Evolutionary conservation across 2,329 filamentous ascomycete genomes (phyloP).

Genomic region (Paraphoma sp.): DNA sequence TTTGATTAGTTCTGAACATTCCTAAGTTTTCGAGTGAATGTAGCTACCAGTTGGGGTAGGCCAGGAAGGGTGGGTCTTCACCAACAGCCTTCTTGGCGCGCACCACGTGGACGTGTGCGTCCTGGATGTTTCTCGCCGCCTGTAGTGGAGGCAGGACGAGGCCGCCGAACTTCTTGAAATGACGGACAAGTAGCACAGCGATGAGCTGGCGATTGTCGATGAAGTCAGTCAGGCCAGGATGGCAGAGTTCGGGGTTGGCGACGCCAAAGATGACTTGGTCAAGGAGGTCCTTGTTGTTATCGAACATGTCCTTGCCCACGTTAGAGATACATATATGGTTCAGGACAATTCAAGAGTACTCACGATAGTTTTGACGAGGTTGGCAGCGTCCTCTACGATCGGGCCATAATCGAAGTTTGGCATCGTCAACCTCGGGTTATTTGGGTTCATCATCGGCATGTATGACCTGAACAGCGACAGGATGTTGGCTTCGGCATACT

Average conservation of each 20-base stretch:
- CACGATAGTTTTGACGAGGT: background rate
- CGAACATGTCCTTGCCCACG: background rate
- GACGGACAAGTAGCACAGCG: slow-evolving; percentile 11
- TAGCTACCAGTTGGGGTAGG: slow-evolving; percentile 10
- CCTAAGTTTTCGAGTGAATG: background rate
- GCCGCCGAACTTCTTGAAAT: slow-evolving; percentile 18
- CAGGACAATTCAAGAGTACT: background rate
- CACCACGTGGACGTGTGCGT: background rate
- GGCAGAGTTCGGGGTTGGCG: background rate
- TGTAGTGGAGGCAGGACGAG: slow-evolving; percentile 10
- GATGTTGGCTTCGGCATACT: background rate
- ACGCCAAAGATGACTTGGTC: slow-evolving; percentile 17
- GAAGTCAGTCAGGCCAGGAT: slow-evolving; percentile 7
- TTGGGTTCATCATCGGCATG: background rate
- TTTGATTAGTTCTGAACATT: background rate
- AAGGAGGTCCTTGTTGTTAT: background rate
- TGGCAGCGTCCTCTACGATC: background rate
- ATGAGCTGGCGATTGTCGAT: slow-evolving; percentile 1
- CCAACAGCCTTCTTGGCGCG: background rate
- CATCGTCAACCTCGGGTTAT: background rate
- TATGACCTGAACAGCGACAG: background rate
- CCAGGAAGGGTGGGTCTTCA: slow-evolving; percentile 1
- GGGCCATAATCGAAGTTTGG: background rate
- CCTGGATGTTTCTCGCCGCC: slow-evolving; percentile 3
- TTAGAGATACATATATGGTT: background rate